These are phyloP conservation scores for Entophlyctis helioformis DNA, from an alignment of 192 early-diverging fungal species.

Conservation along the genomic window DNA sequence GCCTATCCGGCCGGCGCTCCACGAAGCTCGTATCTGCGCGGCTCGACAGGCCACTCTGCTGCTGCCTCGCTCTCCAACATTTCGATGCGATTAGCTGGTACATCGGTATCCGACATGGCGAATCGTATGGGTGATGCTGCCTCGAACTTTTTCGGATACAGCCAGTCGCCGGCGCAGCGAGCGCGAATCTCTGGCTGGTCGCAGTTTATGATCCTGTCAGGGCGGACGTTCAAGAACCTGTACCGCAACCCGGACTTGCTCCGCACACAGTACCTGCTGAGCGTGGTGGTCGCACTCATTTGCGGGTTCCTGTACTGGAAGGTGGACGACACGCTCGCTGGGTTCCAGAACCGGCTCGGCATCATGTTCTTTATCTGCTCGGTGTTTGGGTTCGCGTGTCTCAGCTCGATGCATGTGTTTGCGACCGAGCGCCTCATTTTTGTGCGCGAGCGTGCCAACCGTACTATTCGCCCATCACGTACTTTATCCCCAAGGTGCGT, in stretches of 20 bases:
- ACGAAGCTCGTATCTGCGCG: no score
- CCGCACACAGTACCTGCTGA: conserved; percentile 58
- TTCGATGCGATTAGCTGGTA: no score
- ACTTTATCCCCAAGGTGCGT: conserved; percentile 50
- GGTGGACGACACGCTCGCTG: conserved; percentile 47
- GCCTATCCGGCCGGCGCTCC: no score
- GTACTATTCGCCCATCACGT: conserved; percentile 60
- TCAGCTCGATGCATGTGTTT: conserved; percentile 55
- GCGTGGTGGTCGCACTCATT: conserved; percentile 51
- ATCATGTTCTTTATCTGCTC: conserved; percentile 62
- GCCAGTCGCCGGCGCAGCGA: no score
- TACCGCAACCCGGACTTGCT: conserved; percentile 70
- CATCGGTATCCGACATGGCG: no score
- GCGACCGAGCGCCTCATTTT: conserved; percentile 57
- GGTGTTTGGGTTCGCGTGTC: conserved; percentile 55
- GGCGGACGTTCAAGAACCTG: conserved; percentile 69
- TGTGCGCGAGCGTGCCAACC: conserved; percentile 59
- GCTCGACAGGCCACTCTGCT: no score
- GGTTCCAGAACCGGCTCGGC: conserved; percentile 67
- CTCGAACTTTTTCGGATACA: no score
- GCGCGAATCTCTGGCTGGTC: no score
- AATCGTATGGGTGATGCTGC: no score
- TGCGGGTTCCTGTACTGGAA: conserved; percentile 56
- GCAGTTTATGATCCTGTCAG: conserved; percentile 61
- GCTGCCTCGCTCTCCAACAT: no score